Evolutionary conservation across 192 early-diverging fungal species (phyloP).

Genomic region (Jimgerdemannia flammicorona): DNA sequence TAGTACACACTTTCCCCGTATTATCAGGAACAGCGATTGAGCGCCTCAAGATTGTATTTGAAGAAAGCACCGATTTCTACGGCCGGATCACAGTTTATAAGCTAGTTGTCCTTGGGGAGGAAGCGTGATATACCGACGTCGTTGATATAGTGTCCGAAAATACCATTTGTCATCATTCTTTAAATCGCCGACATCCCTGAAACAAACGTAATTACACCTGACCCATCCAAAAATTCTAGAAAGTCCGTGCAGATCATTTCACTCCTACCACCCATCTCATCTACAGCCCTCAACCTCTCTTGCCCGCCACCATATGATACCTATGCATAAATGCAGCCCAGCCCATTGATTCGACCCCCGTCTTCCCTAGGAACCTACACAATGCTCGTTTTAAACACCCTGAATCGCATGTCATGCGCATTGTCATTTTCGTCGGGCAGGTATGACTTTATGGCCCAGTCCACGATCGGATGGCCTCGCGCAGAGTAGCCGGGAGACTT

Average conservation of each 20-base stretch:
- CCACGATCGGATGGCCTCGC: background rate
- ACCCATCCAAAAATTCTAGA: no score
- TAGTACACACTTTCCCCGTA: background rate
- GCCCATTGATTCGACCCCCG: no score
- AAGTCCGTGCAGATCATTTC: no score
- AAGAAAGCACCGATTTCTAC: conserved; percentile 80
- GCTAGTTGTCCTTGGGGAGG: conserved; percentile 57
- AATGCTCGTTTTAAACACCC: background rate
- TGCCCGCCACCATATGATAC: no score
- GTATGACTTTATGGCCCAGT: background rate
- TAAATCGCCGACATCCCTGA: no score
- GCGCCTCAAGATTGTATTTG: conserved; percentile 65
- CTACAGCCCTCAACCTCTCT: no score
- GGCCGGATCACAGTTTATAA: conserved; percentile 79
- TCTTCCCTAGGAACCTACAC: background rate
- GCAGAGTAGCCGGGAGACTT: no score
- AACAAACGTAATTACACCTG: no score
- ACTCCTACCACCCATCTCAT: no score
- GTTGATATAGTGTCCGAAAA: no score
- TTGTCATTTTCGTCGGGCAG: background rate
- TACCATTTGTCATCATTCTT: no score
- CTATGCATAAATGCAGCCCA: no score
- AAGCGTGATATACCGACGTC: conserved; percentile 11
- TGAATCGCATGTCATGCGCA: background rate
- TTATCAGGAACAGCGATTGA: conserved; percentile 10